phyloP scores from a whole-genome alignment of 192 early-diverging fungal genomes.

The Thamnidium elegans region DNA sequence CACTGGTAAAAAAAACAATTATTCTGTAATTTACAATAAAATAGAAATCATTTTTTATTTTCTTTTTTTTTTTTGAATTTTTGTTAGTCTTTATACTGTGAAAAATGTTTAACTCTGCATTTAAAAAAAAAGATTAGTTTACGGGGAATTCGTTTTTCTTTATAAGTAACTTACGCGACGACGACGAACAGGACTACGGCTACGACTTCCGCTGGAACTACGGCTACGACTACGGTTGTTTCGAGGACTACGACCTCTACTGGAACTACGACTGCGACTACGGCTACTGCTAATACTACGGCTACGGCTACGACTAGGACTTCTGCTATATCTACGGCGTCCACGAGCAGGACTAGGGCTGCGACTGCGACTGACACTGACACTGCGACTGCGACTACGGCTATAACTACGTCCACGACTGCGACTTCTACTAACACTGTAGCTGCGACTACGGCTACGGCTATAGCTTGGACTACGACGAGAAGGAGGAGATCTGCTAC shows the following conservation, averaged over 20 bases:
- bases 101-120: too few species aligned
- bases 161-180: slow-evolving; percentile 56
- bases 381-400: neutral
- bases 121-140: too few species aligned
- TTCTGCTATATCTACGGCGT: slow-evolving; percentile 35
- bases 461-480: slow-evolving; percentile 36
- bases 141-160: too few species aligned
- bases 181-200: slow-evolving; percentile 49
- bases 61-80: too few species aligned
- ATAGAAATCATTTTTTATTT: too few species aligned
- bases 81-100: too few species aligned
- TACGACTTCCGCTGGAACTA: slow-evolving; percentile 38
- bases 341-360: slow-evolving; percentile 52
- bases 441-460: slow-evolving; percentile 22
- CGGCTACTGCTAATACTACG: slow-evolving; percentile 19
- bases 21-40: too few species aligned
- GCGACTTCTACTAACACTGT: slow-evolving; percentile 6
- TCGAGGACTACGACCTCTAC: slow-evolving; percentile 6
- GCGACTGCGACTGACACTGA: slow-evolving; percentile 29
- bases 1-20: slow-evolving; percentile 12
- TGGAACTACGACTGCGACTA: slow-evolving; percentile 15
- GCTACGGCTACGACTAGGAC: slow-evolving; percentile 7
- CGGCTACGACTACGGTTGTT: neutral
- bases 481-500: slow-evolving; percentile 49
- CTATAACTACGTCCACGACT: slow-evolving; percentile 15